Conservation (phyloP, 768 basidiomycete species). For the Hemileccinum rubropunctum region DNA sequence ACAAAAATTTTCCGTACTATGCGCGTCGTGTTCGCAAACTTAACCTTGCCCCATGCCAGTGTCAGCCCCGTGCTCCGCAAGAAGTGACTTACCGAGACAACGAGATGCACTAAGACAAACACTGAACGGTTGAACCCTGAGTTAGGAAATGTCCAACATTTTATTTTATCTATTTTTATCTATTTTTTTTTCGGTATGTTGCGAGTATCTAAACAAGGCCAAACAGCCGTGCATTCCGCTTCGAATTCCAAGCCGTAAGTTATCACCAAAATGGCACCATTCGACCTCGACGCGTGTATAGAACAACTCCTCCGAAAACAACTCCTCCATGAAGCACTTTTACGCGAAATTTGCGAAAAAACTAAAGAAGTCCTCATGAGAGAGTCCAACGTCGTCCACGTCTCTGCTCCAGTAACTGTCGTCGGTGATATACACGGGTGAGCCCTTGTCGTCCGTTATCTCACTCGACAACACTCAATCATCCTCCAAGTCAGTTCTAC, state of each 20-base stretch:
- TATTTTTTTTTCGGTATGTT: constrained; percentile 9
- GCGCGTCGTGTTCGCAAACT: constrained; percentile 26
- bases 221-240: constrained; percentile 16
- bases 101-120: constrained; percentile 11
- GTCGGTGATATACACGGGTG: constrained; percentile 99
- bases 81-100: constrained; percentile 13
- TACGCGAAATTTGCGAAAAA: constrained; percentile 99
- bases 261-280: constrained; percentile 43
- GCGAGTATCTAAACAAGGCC: constrained; percentile 10
- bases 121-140: background rate
- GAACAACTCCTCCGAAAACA: constrained; percentile 87
- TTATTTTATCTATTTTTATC: constrained; percentile 8
- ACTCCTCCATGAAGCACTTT: constrained; percentile 87
- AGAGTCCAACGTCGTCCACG: constrained; percentile 97
- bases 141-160: constrained; percentile 15
- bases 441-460: constrained; percentile 34
- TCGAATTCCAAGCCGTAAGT: background rate
- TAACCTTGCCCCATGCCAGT: constrained; percentile 28
- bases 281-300: constrained; percentile 97
- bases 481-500: constrained; percentile 87
- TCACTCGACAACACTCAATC: constrained; percentile 32
- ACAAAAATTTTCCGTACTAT: constrained; percentile 30
- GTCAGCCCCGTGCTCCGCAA: constrained; percentile 11
- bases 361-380: constrained; percentile 99
- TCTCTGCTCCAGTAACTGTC: constrained; percentile 94